A percentile compares a stretch with the other conserved stretches of the same genome.
These are phyloP conservation scores for Rubia yunnanensis DNA, from an alignment of 257 asterid genomes.

Conservation along the genomic window DNA sequence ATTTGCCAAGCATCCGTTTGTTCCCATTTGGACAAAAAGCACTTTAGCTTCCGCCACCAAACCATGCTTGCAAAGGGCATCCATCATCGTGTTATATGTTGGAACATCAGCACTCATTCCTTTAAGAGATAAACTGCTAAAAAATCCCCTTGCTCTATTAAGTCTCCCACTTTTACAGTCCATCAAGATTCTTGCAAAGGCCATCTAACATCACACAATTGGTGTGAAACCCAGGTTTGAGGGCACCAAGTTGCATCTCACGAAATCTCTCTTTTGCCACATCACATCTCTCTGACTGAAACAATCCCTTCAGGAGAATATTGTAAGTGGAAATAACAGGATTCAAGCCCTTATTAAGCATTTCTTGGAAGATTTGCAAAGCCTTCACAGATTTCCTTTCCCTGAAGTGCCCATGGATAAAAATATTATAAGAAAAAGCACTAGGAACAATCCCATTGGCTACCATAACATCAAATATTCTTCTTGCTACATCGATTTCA, in stretches of 20 bases:
- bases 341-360: constrained; percentile 14
- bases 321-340: constrained; percentile 13
- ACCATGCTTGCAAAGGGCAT: constrained; percentile 9
- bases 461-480: constrained; percentile 8
- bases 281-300: constrained; percentile 7
- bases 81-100: constrained; percentile 13
- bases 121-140: not conserved
- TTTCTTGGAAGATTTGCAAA: constrained; percentile 13
- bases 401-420: constrained; percentile 26
- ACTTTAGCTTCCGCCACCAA: constrained; percentile 14
- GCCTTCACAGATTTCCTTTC: constrained; percentile 21
- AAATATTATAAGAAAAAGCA: constrained; percentile 9
- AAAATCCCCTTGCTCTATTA: not conserved
- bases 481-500: constrained; percentile 3
- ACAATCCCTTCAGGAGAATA: constrained; percentile 20
- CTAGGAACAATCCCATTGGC: constrained; percentile 7
- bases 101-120: constrained; percentile 11
- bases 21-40: constrained; percentile 4
- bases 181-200: constrained; percentile 11
- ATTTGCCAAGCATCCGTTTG: not conserved
- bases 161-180: constrained; percentile 15
- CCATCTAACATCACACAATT: constrained; percentile 8
- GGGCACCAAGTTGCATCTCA: not conserved
- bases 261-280: not conserved
- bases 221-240: constrained; percentile 12